Base-by-base conservation (phyloP, 225 moss, liverwort and hornwort genomes). In the Anthoceros angustus region DNA sequence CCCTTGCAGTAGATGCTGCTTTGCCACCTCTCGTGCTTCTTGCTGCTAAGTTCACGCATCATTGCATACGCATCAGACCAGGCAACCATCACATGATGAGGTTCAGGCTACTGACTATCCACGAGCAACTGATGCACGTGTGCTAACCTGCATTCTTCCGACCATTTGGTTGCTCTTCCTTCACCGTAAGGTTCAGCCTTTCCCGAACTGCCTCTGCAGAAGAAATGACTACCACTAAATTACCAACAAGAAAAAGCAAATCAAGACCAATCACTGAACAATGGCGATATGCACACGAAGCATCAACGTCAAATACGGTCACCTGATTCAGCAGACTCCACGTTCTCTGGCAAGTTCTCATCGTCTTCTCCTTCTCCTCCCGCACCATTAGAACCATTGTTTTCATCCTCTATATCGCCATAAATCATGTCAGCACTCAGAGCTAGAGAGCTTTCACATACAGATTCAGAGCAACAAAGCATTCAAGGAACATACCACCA, bases 401-500 rank as follows among this genome's bases (percentile, higher is more conserved):
- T n/a, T n/a, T n/a, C n/a, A n/a, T n/a, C n/a, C n/a, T n/a, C n/a
- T 8, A 50, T 50, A 16, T 50, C 16, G 16, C 3, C 14, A 50
- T 20, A 50, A 50, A 16, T 20, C 43, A 45, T n/a, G n/a, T 45
- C 9, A 45, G 14, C 43, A 14, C 9, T 14, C n/a, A n/a, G n/a
- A 50, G 49, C 5, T 5, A 5, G 49, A 50, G 8, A 50, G 4
- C 49, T 14, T 14, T 20, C 14, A 50, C 16, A 14, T 14, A 16
- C 16, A 50, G 10, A 50, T 8, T 5, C 5, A 16, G 49, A 20
- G 8, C 43, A 7, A 43, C n/a, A 43, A 43, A 43, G 8, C 8
- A 43, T 14, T 61, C 10, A n/a, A 60, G 39, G 45, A 60, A 55
- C 70, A 61, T 72, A 80, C 80, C 84, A 69, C 64, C 79, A 40